A percentile compares a stretch with the other conserved stretches of the same genome.
phyloP scores from a whole-genome alignment of 495 filamentous ascomycete genomes.

The Aspergillus baeticus region DNA sequence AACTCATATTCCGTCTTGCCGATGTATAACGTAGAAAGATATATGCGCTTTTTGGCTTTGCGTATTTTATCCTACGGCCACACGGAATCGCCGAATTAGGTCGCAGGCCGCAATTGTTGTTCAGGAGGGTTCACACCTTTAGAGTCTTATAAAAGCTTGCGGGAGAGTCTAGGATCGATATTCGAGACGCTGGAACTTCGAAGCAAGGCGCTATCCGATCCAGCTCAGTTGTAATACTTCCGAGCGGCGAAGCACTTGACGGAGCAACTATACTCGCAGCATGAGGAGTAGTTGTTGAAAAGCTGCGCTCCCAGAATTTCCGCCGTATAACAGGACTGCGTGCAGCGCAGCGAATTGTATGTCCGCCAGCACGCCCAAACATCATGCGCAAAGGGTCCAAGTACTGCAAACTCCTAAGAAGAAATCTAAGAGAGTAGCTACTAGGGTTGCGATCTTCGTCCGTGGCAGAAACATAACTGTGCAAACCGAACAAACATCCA shows the following conservation, averaged over 20 bases:
- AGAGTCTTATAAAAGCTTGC: conserved; percentile 83
- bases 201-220: conserved; percentile 90
- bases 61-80: conserved; percentile 68
- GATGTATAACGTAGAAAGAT: conserved; percentile 92
- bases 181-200: conserved; percentile 75
- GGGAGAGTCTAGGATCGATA: conserved; percentile 76
- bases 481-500: conserved; percentile 44
- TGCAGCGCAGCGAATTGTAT: conserved; percentile 35
- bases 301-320: conserved; percentile 38
- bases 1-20: conserved; percentile 92
- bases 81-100: conserved; percentile 13
- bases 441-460: conserved; percentile 8
- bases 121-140: conserved; percentile 56
- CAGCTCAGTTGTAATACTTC: conserved; percentile 71
- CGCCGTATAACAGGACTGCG: conserved; percentile 31
- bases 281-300: conserved; percentile 34
- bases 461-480: conserved; percentile 7
- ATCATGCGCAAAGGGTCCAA: conserved; percentile 16
- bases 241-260: conserved; percentile 39
- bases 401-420: background rate
- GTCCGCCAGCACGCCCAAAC: conserved; percentile 43
- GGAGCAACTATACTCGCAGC: conserved; percentile 24
- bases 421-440: background rate
- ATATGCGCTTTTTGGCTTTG: conserved; percentile 75
- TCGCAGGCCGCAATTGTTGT: background rate